These are phyloP conservation scores for Globisporangium megalacanthum DNA, from an alignment of 352 stramenopile species.

Conservation along the genomic window DNA sequence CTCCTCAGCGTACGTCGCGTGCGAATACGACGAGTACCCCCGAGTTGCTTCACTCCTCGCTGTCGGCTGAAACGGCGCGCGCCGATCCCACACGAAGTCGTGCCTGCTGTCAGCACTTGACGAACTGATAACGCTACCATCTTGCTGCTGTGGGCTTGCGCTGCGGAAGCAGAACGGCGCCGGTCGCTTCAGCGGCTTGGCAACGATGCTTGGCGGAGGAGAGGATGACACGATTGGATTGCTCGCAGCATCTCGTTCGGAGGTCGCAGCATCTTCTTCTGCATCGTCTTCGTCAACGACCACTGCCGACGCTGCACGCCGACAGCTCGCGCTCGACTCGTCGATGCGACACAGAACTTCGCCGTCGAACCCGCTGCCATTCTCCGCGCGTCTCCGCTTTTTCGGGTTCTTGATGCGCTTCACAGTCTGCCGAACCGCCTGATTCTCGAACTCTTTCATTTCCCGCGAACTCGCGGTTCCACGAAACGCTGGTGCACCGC, in stretches of 20 bases:
- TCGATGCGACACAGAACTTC: conserved; percentile 58
- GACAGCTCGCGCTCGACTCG: conserved; percentile 12
- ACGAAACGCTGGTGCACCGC: conserved; percentile 1
- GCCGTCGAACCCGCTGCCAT: conserved; percentile 63
- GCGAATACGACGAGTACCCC: conserved; percentile 15
- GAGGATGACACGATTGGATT: not conserved
- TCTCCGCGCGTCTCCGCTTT: conserved; percentile 42
- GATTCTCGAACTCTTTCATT: conserved; percentile 44
- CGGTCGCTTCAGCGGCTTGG: conserved; percentile 8
- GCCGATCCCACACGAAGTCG: conserved; percentile 10
- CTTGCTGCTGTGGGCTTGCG: not conserved
- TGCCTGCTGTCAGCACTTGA: conserved; percentile 10
- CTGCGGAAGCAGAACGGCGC: conserved; percentile 6
- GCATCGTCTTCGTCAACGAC: not conserved
- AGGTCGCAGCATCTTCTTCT: not conserved
- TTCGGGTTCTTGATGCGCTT: conserved; percentile 51
- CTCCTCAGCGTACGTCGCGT: conserved; percentile 41
- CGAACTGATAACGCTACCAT: not conserved
- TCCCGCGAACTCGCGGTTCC: conserved; percentile 13
- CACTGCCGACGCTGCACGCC: not conserved
- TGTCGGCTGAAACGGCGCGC: conserved; percentile 8
- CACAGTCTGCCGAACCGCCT: conserved; percentile 26
- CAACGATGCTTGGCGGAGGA: not conserved
- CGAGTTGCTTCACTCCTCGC: not conserved
- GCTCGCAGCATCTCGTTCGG: not conserved